Percentiles rank a stretch among this genome's conserved stretches.
These are phyloP conservation scores for Melaleuca alternifolia DNA, from an alignment of 345 rosid genomes.

Conservation along the genomic window DNA sequence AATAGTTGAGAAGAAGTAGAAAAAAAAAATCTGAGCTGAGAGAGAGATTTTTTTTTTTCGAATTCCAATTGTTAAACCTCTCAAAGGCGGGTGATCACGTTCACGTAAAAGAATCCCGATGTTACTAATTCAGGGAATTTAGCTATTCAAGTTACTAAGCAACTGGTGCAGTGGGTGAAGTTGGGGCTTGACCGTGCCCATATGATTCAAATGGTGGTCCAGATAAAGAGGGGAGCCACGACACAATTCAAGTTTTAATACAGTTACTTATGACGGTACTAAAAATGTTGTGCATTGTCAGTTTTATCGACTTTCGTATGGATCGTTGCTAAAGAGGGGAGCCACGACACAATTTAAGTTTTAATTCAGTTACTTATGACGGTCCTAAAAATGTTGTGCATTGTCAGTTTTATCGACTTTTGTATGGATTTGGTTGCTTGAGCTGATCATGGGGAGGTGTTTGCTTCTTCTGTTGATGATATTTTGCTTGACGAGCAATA, in stretches of 20 bases:
- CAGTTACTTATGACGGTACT: no score
- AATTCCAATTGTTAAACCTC: background rate
- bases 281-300: no score
- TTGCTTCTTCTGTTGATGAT: background rate
- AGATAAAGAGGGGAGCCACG: no score
- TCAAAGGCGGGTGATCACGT: background rate
- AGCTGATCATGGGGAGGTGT: background rate
- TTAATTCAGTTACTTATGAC: rapidly evolving
- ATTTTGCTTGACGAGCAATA: background rate
- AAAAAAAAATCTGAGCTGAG: background rate
- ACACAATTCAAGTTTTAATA: no score
- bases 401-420: background rate
- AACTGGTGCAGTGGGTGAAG: background rate
- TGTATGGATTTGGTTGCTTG: background rate
- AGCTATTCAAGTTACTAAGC: background rate
- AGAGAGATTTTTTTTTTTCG: no score
- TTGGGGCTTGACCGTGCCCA: background rate
- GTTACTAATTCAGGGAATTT: background rate
- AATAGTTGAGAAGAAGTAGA: background rate
- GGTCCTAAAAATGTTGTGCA: background rate
- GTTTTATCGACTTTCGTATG: no score
- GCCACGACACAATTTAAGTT: background rate
- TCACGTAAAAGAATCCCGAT: background rate
- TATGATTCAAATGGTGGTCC: background rate
- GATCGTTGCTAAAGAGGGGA: no score